Evolutionary conservation across 2,329 filamentous ascomycete genomes (phyloP).

Genomic region (Hypoxylon sp.): DNA sequence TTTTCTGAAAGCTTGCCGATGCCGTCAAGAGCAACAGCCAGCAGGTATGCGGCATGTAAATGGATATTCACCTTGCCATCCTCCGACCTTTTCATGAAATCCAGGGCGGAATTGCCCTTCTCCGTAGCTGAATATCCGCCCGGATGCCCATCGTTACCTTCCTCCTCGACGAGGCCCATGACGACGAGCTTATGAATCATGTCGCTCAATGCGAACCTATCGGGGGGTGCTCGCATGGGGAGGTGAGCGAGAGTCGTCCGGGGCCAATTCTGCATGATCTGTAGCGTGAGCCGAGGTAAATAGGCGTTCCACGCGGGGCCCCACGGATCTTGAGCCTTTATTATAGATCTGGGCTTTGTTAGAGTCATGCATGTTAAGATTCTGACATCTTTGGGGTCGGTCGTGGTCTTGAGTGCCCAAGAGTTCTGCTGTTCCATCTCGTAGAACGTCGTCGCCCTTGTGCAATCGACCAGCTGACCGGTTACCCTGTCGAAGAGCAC

Average conservation of each 20-base stretch:
- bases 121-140: background rate
- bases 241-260: background rate
- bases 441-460: background rate
- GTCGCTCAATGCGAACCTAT: background rate
- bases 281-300: background rate
- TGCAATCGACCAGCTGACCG: background rate
- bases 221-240: background rate
- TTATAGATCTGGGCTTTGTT: background rate
- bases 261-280: background rate
- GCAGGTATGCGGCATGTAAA: constrained; percentile 1
- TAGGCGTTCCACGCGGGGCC: constrained; percentile 7
- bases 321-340: background rate
- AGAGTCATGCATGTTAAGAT: background rate
- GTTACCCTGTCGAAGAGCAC: background rate
- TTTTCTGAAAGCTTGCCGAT: background rate
- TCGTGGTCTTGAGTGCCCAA: constrained; percentile 1
- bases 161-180: background rate
- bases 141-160: background rate
- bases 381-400: background rate
- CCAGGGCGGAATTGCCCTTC: background rate
- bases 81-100: background rate
- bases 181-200: background rate
- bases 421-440: background rate
- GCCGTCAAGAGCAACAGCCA: background rate
- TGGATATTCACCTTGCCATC: background rate